A percentile compares a stretch with the other conserved stretches of the same genome.
These are phyloP conservation scores for Ophiostoma tasmaniense DNA, from an alignment of 2,329 filamentous ascomycete species.

Conservation along the genomic window DNA sequence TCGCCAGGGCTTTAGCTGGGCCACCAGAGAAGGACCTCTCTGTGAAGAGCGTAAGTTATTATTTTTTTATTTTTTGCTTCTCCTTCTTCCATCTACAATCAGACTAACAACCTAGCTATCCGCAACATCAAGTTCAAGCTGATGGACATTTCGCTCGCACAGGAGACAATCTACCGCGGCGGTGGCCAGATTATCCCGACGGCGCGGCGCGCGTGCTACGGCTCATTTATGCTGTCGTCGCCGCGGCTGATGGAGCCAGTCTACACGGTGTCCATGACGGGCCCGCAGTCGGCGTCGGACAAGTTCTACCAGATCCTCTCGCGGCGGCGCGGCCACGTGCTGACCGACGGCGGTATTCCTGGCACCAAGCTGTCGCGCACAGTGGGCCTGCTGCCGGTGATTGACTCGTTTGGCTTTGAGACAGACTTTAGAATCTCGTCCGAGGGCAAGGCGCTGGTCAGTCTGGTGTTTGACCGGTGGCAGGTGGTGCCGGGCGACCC, in stretches of 20 bases:
- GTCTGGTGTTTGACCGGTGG: slow-evolving; percentile 92
- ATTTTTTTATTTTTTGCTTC: slow-evolving; percentile 13
- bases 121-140: slow-evolving; percentile 97
- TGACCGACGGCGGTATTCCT: slow-evolving; percentile 88
- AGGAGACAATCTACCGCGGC: slow-evolving; percentile 87
- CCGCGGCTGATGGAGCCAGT: slow-evolving; percentile 95
- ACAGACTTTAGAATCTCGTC: slow-evolving; percentile 95
- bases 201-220: slow-evolving; percentile 84
- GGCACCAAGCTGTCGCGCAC: slow-evolving; percentile 92
- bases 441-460: slow-evolving; percentile 83
- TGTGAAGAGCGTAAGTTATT: slow-evolving; percentile 84
- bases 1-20: slow-evolving; percentile 95
- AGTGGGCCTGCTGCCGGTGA: slow-evolving; percentile 83
- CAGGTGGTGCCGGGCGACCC: slow-evolving; percentile 92
- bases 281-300: slow-evolving; percentile 79
- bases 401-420: slow-evolving; percentile 96
- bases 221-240: slow-evolving; percentile 92
- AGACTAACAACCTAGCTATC: slow-evolving; percentile 53
- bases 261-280: slow-evolving; percentile 87
- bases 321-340: slow-evolving; percentile 79
- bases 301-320: slow-evolving; percentile 88
- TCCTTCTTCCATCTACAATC: slow-evolving; percentile 18
- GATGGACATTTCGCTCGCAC: slow-evolving; percentile 78
- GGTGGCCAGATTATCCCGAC: slow-evolving; percentile 98
- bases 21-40: slow-evolving; percentile 84